Evolutionary conservation across 169 alveolate species (phyloP), one percentile per base, ranked within the genome.

Genomic region (Theileria parva): DNA sequence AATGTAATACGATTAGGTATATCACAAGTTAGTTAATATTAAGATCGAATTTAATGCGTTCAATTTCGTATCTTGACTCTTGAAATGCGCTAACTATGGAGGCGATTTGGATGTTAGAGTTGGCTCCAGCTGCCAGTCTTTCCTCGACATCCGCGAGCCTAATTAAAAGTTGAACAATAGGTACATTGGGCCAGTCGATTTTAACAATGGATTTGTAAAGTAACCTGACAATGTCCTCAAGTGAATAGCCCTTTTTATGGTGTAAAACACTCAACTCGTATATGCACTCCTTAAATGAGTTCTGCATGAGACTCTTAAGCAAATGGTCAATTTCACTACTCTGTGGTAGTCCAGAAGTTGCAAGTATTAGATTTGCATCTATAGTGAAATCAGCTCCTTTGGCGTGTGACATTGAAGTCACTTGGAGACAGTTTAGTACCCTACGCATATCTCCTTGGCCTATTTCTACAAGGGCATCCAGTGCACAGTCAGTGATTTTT

Each of bases 401-500:
- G 48, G 78, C 71, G 44, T 75, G 75, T 37, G 92, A 79, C 95
- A 94, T 90, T 57, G 94, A 87, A 48, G 92, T 89, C 69, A 95
- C 94, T 86, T 98, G 99, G 64, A 98, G 87, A 76, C 98, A 93
- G 91, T 98, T 98, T 69, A 98, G 91, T 28, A 96, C 98, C 80
- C 97, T 95, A 51, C 99, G 95, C 99, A 98, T 97, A 92, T 98
- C 99, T 27, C 99, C 99, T 74, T 93, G 96, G 65, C 99, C 97
- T 21, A 97, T 90, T 60, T 85, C 91, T n/a, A 96, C 90, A 64
- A 94, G 91, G 37, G 98, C 93, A 63, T 94, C 92, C 34, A 91
- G 79, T 19, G 97, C 98, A 64, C 93, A 94, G 44, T 90, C 88
- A 23, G 95, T 87, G 50, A 95, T 84, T 13, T 81, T 77, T 63